Evolutionary conservation across 148 eudicot species (phyloP).

Genomic region (Fallopia convolvulus): DNA sequence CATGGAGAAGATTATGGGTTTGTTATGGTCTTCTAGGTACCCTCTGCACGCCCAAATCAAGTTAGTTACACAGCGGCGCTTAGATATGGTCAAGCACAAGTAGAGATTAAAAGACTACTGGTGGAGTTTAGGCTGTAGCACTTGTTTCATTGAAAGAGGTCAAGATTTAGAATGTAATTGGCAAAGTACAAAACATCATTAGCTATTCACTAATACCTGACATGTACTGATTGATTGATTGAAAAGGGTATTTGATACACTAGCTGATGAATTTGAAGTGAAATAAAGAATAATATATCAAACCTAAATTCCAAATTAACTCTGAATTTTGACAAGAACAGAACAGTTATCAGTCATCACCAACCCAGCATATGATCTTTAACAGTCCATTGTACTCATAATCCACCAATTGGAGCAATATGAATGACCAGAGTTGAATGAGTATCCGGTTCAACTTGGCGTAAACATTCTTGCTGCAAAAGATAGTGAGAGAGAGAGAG

Average conservation of each 20-base stretch:
- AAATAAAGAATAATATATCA: not conserved
- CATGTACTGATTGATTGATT: not conserved
- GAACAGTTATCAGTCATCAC: not conserved
- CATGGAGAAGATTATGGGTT: slow-evolving; percentile 65
- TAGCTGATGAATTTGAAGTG: no score
- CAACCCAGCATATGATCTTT: no score
- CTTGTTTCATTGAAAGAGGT: no score
- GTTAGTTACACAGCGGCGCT: not conserved
- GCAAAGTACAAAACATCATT: not conserved
- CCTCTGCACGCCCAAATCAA: slow-evolving; percentile 31
- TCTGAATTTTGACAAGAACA: no score
- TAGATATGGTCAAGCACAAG: not conserved
- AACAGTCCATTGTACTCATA: not conserved
- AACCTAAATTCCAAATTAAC: not conserved
- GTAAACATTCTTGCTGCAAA: not conserved
- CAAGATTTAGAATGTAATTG: no score
- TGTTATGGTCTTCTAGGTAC: slow-evolving; percentile 41
- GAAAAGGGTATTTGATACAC: no score
- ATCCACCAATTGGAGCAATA: not conserved
- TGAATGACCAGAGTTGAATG: not conserved
- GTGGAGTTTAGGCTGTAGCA: no score
- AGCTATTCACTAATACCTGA: not conserved
- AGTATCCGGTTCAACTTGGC: not conserved
- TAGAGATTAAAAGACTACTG: not conserved
- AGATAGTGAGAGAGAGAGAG: not conserved